Base-by-base conservation (phyloP, 2,329 filamentous ascomycete species). In the Tolypocladium tropicale region DNA sequence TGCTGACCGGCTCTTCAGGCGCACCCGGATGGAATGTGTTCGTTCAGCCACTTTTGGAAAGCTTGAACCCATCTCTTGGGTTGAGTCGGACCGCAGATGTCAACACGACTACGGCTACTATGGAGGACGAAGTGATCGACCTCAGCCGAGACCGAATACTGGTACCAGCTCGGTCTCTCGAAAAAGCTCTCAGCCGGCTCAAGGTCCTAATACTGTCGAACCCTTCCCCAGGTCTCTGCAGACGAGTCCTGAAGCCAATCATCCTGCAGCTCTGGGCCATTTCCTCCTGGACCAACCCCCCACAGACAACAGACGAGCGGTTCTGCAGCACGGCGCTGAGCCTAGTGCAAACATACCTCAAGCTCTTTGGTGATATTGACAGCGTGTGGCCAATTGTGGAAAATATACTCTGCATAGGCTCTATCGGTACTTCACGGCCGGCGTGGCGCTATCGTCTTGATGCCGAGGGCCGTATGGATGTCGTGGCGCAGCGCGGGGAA, bases 201-300 rank as follows among this genome's bases (percentile, higher is more conserved):
- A 75, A 74, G 37, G 73, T 77, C 0, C 69, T 90, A 1, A 66
- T 84, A 1, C 73, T 80, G 23, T 85, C 84, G 0, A 86, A 86
- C 63, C 84, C 85, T 0, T 85, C 88, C 55, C 82, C 85, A 0
- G 84, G 84, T 0, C 69, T 89, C 11, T 80, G 83, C 49, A 83
- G 78, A 59, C 75, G 86, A 53, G 71, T 90, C 0, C 68, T 89
- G 2, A 72, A 74, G 3, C 81, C 81, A 0, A 64, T 88, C 2
- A 62, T 87, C 3, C 68, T 83, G 5, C 79, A 85, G 1, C 70
- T 90, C 0, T 90, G 86, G 86, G 74, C 78, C 1, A 65, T 89
- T 18, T 72, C 80, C 1, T 80, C 79, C 6, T 83, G 82, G 76
- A 63, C 69, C 1, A 67, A 66, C 9, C 61, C 72, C 5, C 62